phyloP scores from a whole-genome alignment of 2,329 filamentous ascomycete species.

The Talaromyces sp. region DNA sequence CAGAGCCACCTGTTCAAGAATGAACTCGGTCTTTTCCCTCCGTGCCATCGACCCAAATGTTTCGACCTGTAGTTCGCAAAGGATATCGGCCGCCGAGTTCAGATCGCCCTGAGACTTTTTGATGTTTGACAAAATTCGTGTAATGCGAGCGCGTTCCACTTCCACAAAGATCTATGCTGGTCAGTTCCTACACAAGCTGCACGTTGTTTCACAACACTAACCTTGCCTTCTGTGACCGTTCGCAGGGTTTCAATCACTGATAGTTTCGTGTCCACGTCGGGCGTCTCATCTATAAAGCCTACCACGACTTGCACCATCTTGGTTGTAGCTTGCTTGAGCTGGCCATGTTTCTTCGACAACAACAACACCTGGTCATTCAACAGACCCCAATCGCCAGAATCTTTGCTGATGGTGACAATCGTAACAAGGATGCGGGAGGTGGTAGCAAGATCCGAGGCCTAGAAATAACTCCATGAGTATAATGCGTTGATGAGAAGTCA shows the following conservation, averaged over 20 bases:
- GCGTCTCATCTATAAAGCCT: constrained; percentile 80
- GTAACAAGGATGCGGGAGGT: constrained; percentile 81
- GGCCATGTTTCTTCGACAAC: constrained; percentile 98
- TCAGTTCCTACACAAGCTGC: constrained; percentile 9
- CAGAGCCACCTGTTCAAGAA: constrained; percentile 85
- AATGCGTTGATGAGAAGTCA: constrained; percentile 17
- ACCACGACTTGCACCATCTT: constrained; percentile 99
- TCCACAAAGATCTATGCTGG: constrained; percentile 80
- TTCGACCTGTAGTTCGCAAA: constrained; percentile 97
- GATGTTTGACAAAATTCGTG: constrained; percentile 91
- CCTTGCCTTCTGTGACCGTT: constrained; percentile 96
- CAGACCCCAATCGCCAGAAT: constrained; percentile 85
- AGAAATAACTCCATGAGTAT: constrained; percentile 1
- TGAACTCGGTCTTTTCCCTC: constrained; percentile 98
- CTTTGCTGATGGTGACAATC: constrained; percentile 91
- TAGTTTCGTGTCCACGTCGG: constrained; percentile 79
- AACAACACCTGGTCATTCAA: constrained; percentile 95
- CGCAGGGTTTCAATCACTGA: constrained; percentile 90
- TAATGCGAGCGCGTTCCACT: constrained; percentile 92
- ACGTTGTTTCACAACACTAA: constrained; percentile 26
- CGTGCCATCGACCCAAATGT: constrained; percentile 98
- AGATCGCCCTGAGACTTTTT: constrained; percentile 94
- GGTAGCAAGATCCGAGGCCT: constrained; percentile 93
- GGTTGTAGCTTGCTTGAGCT: constrained; percentile 97
- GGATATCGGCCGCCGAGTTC: constrained; percentile 80